phyloP scores from a whole-genome alignment of 164 flowering plant species.

The Magnolia sinica region DNA sequence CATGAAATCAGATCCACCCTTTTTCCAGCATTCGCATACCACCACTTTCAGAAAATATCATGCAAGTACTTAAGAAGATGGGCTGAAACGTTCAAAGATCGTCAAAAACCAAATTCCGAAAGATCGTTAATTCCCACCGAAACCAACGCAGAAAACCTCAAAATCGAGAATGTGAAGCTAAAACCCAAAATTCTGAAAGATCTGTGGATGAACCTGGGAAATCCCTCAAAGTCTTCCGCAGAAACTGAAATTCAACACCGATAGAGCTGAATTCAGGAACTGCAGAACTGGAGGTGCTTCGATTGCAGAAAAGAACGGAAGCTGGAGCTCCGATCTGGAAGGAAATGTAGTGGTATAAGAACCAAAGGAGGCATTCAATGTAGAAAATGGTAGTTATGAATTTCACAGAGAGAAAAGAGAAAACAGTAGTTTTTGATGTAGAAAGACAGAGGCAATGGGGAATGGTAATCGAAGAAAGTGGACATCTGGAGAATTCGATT shows the following conservation, averaged over 20 bases:
- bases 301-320: background rate
- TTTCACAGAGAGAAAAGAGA: too few species aligned
- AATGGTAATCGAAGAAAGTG: too few species aligned
- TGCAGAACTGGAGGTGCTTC: background rate
- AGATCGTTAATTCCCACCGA: background rate
- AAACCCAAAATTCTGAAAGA: background rate
- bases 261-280: background rate
- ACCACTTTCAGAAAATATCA: background rate
- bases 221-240: too few species aligned
- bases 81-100: background rate
- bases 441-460: too few species aligned
- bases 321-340: background rate
- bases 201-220: too few species aligned
- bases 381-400: too few species aligned
- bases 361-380: too few species aligned
- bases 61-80: background rate
- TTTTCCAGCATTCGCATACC: background rate
- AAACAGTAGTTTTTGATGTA: too few species aligned
- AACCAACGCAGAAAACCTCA: background rate
- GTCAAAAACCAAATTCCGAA: background rate
- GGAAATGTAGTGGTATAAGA: background rate
- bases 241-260: too few species aligned
- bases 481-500: too few species aligned
- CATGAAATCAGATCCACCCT: background rate
- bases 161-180: background rate